Evolutionary conservation across 2,329 filamentous ascomycete species (phyloP), one percentile per base, ranked within the genome.

Genomic region (Talaromyces marneffei): DNA sequence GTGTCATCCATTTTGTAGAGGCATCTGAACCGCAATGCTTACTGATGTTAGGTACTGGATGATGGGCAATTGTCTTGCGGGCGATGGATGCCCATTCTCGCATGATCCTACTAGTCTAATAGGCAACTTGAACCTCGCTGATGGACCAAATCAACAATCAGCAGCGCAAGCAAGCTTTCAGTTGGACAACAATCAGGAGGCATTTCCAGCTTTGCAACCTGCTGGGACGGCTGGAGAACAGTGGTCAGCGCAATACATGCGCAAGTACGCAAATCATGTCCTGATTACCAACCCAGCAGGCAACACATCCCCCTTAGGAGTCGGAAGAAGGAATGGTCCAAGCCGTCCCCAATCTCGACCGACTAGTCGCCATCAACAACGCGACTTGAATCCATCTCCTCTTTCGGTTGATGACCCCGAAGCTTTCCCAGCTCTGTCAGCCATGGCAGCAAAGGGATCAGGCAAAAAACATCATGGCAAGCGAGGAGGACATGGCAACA

Each of bases 401-500:
- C 88, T 89, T 31, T 86, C 90, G 20, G 87, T 96, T 25, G 92
- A 97, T 71, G 94, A 99, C 70, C 93, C 91, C 20, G 94, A 99
- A 70, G 94, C 93, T 0, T 99, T 99, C 69, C 94, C 94, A 7
- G 90, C 89, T 8, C 83, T 99, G 2, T 91, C 91, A 5, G 90
- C 91, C 37, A 89, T 85, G 29, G 42, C 56, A 10, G 79, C 83
- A 27, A 94, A 94, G 73, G 85, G 86, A 48, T 63, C 71, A 57
- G 87, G 85, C 59, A 97, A 97, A 78, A 96, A 96, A 71, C 91
- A 96, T 71, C 91, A 96, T 72, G 92, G 92, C 37, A 97, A 96
- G 76, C 86, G 92, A 62, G 91, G 91, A 52, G 89, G 90, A 0
- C 91, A 96, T 71, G 87, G 88, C 68, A 83, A 84, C 68, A 91